Percentiles rank a stretch among this genome's conserved stretches.
Conservation (phyloP, 768 basidiomycete genomes). For the Boletus barrowsii region DNA sequence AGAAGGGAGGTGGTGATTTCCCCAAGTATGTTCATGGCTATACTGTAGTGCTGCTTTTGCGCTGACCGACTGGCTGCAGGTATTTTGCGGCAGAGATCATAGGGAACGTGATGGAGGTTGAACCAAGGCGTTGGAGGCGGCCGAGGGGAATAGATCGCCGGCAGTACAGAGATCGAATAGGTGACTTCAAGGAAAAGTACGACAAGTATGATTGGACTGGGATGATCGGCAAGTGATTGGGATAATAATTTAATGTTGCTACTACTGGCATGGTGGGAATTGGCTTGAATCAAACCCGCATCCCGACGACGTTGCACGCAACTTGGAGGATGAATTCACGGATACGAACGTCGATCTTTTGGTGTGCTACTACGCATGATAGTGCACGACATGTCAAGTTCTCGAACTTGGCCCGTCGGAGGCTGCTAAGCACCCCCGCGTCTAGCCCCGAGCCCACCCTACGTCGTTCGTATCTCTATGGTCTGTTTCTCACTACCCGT, state of each 20-base stretch:
- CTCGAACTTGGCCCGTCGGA: background rate
- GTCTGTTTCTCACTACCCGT: conserved; percentile 17
- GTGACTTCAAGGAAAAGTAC: conserved; percentile 70
- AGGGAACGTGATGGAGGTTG: conserved; percentile 84
- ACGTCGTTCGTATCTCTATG: conserved; percentile 64
- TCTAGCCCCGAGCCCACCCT: conserved; percentile 19
- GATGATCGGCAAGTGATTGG: conserved; percentile 49
- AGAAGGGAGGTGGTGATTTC: conserved; percentile 89
- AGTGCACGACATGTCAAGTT: background rate
- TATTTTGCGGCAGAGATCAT: conserved; percentile 96
- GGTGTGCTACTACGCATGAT: background rate
- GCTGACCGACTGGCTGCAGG: conserved; percentile 39
- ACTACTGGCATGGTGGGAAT: background rate
- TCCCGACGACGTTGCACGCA: background rate
- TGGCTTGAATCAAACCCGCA: background rate
- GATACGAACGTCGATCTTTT: background rate
- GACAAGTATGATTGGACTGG: conserved; percentile 80
- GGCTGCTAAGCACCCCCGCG: conserved; percentile 17
- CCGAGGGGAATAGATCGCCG: conserved; percentile 72
- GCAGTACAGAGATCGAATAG: conserved; percentile 67
- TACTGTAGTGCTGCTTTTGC: background rate
- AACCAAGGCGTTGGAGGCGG: conserved; percentile 81
- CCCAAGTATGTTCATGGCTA: conserved; percentile 55
- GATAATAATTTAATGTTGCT: background rate
- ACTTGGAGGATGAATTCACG: background rate